These are phyloP conservation scores for Triglochin maritima DNA, from an alignment of 106 monocot genomes.

Conservation along the genomic window DNA sequence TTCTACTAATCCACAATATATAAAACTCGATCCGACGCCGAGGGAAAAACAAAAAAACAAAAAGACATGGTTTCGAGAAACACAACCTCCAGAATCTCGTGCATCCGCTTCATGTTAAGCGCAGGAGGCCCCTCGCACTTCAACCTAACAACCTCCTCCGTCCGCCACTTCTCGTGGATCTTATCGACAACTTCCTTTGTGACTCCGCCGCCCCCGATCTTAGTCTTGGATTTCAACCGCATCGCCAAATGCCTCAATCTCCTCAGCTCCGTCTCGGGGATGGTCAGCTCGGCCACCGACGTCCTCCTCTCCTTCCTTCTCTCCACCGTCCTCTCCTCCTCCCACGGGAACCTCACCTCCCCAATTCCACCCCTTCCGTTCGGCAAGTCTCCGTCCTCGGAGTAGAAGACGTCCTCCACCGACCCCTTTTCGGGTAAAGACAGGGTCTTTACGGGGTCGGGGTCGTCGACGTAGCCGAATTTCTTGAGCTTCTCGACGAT, in stretches of 20 bases:
- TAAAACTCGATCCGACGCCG: background rate
- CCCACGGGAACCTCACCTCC: slow-evolving; percentile 80
- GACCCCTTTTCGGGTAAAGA: slow-evolving; percentile 57
- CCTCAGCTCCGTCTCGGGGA: slow-evolving; percentile 76
- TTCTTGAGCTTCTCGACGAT: slow-evolving; percentile 73
- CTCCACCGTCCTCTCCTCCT: slow-evolving; percentile 23
- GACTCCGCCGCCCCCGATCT: slow-evolving; percentile 68
- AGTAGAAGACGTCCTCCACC: slow-evolving; percentile 83
- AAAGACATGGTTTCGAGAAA: background rate
- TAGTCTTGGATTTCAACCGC: slow-evolving; percentile 63
- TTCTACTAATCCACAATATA: background rate
- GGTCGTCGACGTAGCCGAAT: slow-evolving; percentile 64
- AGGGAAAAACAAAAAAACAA: background rate
- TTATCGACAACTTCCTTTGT: slow-evolving; percentile 67
- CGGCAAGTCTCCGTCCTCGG: slow-evolving; percentile 70
- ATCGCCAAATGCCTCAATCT: slow-evolving; percentile 72
- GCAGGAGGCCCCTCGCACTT: slow-evolving; percentile 77
- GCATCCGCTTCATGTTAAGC: slow-evolving; percentile 86
- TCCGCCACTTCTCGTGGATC: slow-evolving; percentile 74
- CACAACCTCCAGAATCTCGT: slow-evolving; percentile 81
- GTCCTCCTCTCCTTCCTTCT: slow-evolving; percentile 53
- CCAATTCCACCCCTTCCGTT: slow-evolving; percentile 56
- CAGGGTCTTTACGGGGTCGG: slow-evolving; percentile 8
- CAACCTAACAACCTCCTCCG: slow-evolving; percentile 78
- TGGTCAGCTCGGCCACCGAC: slow-evolving; percentile 66